Percentiles rank a stretch among this genome's conserved stretches.
These are phyloP conservation scores for Neofusicoccum parvum DNA, from an alignment of 2,329 filamentous ascomycete genomes.

Conservation along the genomic window DNA sequence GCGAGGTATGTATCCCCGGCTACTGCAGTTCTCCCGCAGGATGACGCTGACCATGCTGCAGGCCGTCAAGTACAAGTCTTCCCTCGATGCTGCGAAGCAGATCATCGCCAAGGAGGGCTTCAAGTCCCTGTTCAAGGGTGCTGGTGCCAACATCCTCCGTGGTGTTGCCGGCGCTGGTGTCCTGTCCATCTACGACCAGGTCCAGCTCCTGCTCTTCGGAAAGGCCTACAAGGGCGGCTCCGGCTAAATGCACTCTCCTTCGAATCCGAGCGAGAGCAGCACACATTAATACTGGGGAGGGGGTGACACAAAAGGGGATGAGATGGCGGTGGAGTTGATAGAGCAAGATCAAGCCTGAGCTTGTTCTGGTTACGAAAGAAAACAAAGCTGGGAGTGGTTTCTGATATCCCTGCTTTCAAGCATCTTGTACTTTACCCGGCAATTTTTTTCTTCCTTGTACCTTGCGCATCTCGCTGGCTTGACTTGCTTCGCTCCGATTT, in stretches of 20 bases:
- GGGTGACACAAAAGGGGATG: conserved; percentile 29
- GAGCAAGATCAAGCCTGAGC: conserved; percentile 43
- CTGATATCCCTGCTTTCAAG: conserved; percentile 25
- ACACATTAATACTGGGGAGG: conserved; percentile 13
- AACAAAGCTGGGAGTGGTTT: conserved; percentile 27
- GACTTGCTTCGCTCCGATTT: conserved; percentile 22
- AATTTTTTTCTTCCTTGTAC: conserved; percentile 33
- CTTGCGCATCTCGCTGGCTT: conserved; percentile 16
- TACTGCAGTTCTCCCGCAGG: not conserved
- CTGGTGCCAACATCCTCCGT: conserved; percentile 99
- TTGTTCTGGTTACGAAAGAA: conserved; percentile 47
- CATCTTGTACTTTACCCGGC: conserved; percentile 47
- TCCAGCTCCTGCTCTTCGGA: conserved; percentile 98
- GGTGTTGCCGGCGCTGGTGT: conserved; percentile 99
- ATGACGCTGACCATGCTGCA: conserved; percentile 45
- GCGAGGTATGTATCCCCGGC: conserved; percentile 57
- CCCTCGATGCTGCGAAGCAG: conserved; percentile 91
- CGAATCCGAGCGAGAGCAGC: not conserved
- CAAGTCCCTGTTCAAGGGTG: conserved; percentile 99
- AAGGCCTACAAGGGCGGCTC: conserved; percentile 87
- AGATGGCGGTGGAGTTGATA: conserved; percentile 27
- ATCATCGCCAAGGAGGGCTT: conserved; percentile 95
- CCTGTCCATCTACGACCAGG: conserved; percentile 99
- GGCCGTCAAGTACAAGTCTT: conserved; percentile 99
- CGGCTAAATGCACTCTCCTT: conserved; percentile 40